Evolutionary conservation across 2,329 filamentous ascomycete species (phyloP).

Genomic region (Alternaria burnsii): DNA sequence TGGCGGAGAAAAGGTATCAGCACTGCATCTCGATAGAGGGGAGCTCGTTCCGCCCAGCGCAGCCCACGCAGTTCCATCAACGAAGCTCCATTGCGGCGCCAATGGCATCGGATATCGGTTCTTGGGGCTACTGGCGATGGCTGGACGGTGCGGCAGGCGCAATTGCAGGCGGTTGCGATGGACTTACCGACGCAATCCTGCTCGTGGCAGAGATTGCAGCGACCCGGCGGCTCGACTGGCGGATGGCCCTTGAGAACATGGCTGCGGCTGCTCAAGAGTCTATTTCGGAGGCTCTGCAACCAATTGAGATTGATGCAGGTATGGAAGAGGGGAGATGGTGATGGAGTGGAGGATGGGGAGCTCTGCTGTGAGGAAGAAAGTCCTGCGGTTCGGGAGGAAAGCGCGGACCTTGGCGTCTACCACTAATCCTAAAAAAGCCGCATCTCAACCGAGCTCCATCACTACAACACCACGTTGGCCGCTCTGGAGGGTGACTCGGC

Average conservation of each 20-base stretch:
- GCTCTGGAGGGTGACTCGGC: not conserved
- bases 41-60: constrained; percentile 51
- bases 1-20: constrained; percentile 59
- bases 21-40: constrained; percentile 47
- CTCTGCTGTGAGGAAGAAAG: constrained; percentile 42
- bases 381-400: constrained; percentile 43
- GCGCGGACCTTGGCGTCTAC: constrained; percentile 31
- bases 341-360: constrained; percentile 47
- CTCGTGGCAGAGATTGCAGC: constrained; percentile 90
- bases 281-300: constrained; percentile 52
- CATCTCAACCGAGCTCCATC: constrained; percentile 18
- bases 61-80: constrained; percentile 48
- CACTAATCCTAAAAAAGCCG: constrained; percentile 33
- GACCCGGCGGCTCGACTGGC: constrained; percentile 94
- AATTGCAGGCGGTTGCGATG: constrained; percentile 54
- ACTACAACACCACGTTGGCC: constrained; percentile 4
- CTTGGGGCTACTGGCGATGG: constrained; percentile 47
- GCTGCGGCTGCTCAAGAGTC: constrained; percentile 58
- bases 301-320: constrained; percentile 56
- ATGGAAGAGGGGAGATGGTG: constrained; percentile 52
- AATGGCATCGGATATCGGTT: constrained; percentile 43
- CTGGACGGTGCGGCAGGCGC: constrained; percentile 50
- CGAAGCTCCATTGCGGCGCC: constrained; percentile 49
- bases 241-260: constrained; percentile 99
- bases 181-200: constrained; percentile 94